phyloP scores from a whole-genome alignment of 2,329 filamentous ascomycete genomes.

The Coniosporium tulheliwenetii region DNA sequence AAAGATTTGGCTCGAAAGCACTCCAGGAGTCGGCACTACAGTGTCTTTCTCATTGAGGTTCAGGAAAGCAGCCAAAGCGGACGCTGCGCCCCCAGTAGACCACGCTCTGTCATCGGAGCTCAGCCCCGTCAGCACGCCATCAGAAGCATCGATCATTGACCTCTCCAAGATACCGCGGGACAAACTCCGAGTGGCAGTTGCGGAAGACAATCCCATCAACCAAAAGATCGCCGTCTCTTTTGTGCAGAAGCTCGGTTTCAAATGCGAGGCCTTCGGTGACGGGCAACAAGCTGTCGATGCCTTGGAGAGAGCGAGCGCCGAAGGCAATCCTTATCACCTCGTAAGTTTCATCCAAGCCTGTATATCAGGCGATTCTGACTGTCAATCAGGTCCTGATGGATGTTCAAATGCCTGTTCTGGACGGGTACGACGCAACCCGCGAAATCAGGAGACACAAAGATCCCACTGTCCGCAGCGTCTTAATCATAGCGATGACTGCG shows the following conservation, averaged over 20 bases:
- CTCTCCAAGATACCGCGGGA: constrained; percentile 60
- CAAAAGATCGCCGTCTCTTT: constrained; percentile 89
- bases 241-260: constrained; percentile 70
- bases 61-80: constrained; percentile 41
- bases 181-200: constrained; percentile 76
- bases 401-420: constrained; percentile 86
- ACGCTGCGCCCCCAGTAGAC: constrained; percentile 6
- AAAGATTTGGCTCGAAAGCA: constrained; percentile 65
- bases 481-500: constrained; percentile 97
- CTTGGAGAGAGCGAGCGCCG: constrained; percentile 53
- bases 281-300: constrained; percentile 79
- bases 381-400: constrained; percentile 52
- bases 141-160: constrained; percentile 32
- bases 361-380: too few species aligned
- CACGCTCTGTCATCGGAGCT: constrained; percentile 25
- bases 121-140: constrained; percentile 1
- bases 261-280: constrained; percentile 79
- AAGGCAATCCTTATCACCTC: constrained; percentile 69
- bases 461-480: constrained; percentile 60
- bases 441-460: constrained; percentile 63
- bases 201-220: constrained; percentile 91
- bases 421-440: constrained; percentile 83
- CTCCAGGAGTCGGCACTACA: constrained; percentile 52
- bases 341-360: constrained; percentile 23
- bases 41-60: constrained; percentile 75